phyloP scores from a whole-genome alignment of 371 early-diverging fungal genomes.

The Mucor mucedo region DNA sequence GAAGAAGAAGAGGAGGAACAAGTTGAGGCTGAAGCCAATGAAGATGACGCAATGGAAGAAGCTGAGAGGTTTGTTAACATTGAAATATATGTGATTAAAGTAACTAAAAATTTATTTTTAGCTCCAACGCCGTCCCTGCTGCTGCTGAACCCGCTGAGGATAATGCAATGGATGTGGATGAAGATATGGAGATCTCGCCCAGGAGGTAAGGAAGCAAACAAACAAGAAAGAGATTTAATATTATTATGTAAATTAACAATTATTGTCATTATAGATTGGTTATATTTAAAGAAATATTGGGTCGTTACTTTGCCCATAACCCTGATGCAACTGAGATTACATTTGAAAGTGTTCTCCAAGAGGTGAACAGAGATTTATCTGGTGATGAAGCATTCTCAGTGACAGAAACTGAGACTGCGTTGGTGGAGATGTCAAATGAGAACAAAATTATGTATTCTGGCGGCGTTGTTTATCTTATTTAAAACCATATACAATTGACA shows the following conservation, averaged over 20 bases:
- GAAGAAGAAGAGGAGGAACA: constrained; percentile 47
- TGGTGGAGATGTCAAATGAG: constrained; percentile 56
- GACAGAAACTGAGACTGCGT: constrained; percentile 31
- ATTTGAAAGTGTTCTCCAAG: constrained; percentile 48
- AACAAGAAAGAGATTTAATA: neutral
- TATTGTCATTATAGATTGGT: constrained; percentile 29
- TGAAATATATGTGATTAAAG: neutral
- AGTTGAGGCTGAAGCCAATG: constrained; percentile 16
- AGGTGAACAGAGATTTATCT: constrained; percentile 45
- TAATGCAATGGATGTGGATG: constrained; percentile 8
- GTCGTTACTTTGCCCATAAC: constrained; percentile 12
- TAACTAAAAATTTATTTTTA: neutral
- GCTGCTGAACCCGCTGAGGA: neutral
- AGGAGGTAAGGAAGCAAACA: neutral
- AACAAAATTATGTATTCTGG: constrained; percentile 80
- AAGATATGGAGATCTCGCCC: neutral
- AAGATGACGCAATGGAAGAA: constrained; percentile 35
- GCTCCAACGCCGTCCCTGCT: neutral
- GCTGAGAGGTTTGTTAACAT: constrained; percentile 16
- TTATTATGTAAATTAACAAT: neutral
- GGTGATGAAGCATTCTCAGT: constrained; percentile 30
- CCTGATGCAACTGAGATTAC: constrained; percentile 14
- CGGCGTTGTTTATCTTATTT: constrained; percentile 54
- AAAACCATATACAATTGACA: neutral
- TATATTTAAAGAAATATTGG: constrained; percentile 39